These are phyloP conservation scores for Populus trichocarpa DNA, from an alignment of 441 rosid genomes.

Conservation along the genomic window DNA sequence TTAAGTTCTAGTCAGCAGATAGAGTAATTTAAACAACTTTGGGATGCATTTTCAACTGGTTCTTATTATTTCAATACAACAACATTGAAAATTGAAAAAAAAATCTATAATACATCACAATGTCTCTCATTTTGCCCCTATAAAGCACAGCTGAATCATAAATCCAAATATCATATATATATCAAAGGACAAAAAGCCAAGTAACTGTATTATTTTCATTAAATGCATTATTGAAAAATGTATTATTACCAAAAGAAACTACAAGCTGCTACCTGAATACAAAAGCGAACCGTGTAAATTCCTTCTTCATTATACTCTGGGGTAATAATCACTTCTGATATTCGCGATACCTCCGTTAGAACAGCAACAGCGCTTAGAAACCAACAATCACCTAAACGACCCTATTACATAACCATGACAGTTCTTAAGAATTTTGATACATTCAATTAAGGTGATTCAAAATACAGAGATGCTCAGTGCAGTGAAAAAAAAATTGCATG, in stretches of 20 bases:
- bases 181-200: neutral
- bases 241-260: neutral
- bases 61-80: conserved; percentile 24
- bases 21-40: neutral
- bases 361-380: conserved; percentile 99
- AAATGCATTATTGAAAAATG: neutral
- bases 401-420: conserved; percentile 41
- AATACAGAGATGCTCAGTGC: conserved; percentile 9
- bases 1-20: neutral
- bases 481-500: conserved; percentile 9
- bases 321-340: conserved; percentile 97
- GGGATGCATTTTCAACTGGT: neutral
- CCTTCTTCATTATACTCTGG: conserved; percentile 99
- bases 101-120: neutral
- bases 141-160: neutral
- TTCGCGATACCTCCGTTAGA: conserved; percentile 87
- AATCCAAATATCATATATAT: neutral
- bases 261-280: conserved; percentile 80
- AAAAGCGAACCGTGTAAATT: conserved; percentile 98
- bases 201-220: neutral
- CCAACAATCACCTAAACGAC: conserved; percentile 99
- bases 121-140: neutral
- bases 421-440: conserved; percentile 14
- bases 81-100: conserved; percentile 14
- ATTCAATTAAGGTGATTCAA: conserved; percentile 3